Evolutionary conservation across 768 basidiomycete genomes (phyloP), one percentile per base, ranked within the genome.

Genomic region (Harrya chromipes): DNA sequence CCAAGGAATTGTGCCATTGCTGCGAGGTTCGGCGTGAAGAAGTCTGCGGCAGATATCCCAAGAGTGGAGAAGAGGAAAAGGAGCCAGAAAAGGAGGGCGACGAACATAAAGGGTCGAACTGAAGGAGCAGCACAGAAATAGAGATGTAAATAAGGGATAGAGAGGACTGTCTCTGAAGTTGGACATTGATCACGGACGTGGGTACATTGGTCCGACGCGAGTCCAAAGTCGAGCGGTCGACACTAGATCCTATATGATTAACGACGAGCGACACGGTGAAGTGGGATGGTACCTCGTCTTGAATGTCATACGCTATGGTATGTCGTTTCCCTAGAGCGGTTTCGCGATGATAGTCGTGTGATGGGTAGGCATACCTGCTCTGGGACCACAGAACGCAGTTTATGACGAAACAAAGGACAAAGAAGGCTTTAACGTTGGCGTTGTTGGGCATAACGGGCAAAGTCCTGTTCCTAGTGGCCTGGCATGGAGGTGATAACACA

Each of bases 1-100:
- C 93, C 89, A 4, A 99, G 80, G 4, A 90, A 72, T 43, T 85
- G 80, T 0, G 95, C 84, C 27, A 97, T 87, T 1, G 94, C 91
- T 0, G 89, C 87, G 16, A 99, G 79, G 67, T 99, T 98, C 1
- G 94, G 94, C 44, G 90, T 94, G 77, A 98, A 98, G 72, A 97
- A 97, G 70, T 98, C 95, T 16, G 93, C 89, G 6, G 94, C 94
- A 55, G 85, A 86, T 65, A 97, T 97, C 4, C 94, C 94, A 31
- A 97, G 85, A 31, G 90, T 94, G 19, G 93, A 93, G 73, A 99
- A 98, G 46, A 99, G 83, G 74, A 97, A 97, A 23, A 83, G 57
- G 16, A 93, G 79, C 92, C 92, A 95, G 19, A 87, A 37, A 10
- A 90, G 54, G 53, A 93, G 78, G 35, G 74, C 81, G 3, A 64